Evolutionary conservation across 192 early-diverging fungal species (phyloP), one percentile per base, ranked within the genome.

Genomic region (Jimgerdemannia lactiflua): DNA sequence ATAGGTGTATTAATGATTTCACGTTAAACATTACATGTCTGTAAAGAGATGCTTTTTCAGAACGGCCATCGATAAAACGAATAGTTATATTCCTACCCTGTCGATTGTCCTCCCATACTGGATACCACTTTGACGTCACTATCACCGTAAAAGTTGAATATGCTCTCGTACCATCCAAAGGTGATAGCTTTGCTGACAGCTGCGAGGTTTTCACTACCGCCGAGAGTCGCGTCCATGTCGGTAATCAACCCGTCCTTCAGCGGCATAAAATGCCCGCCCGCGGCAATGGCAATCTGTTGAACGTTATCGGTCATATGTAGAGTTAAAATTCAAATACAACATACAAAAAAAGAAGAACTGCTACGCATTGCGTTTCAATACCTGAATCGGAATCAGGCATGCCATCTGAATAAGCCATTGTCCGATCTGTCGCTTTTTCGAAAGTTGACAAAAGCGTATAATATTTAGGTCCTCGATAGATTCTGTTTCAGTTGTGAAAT

Each of bases 101-200:
- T 72, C 2, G 75, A 77, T 77, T 77, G 75, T 44, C 71, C 75
- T 10, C 75, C 75, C 75, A 77, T 77, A 2, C 66, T 69, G 17
- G 75, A 71, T 19, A 77, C 64, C 3, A 77, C 75, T 54, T 77
- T 77, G 14, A 77, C 75, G 20, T 59, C 20, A 20, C 67, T 18
- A 19, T 72, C 39, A 18, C 66, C 70, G 49, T 72, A 72, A 66
- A 72, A 49, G 29, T 77, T 68, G 29, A 77, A 72, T 39, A 59
- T 59, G 14, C 49, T 59, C 2, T 59, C 49, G 14, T 59, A 59
- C 49, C 49, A 59, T 59, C 49, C 49, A 59, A 59, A 59, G 14
- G 49, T 59, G 2, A 59, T 59, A 59, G 49, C 49, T 59, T 59
- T 59, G 72, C 72, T 10, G 49, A 59, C 49, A 59, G 49, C 14